Evolutionary conservation across 345 rosid genomes (phyloP), one percentile per base, ranked within the genome.

Genomic region (Hevea brasiliensis): DNA sequence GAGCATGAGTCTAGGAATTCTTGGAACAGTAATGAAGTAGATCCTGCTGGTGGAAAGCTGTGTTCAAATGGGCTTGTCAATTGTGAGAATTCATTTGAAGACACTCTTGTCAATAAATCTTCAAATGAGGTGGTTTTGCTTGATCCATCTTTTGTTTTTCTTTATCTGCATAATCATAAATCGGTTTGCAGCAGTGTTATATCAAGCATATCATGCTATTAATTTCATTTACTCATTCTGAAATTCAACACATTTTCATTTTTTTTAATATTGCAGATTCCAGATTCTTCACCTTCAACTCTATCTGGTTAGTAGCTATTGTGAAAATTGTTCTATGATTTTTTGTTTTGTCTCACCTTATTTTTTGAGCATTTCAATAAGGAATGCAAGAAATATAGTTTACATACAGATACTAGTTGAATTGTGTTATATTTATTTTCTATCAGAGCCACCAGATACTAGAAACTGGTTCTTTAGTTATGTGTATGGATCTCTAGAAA

Each of bases 391-490:
- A 32, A n/a, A n/a, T n/a, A n/a, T n/a, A n/a, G n/a, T n/a, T n/a
- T n/a, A n/a, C n/a, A n/a, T n/a, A n/a, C n/a, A 47, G 11, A 0
- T 47, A 47, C 3, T 47, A 12, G 7, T 60, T 40, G 14, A 65
- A 26, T 26, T 41, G n/a, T 71, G 41, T 54, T 27, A 13, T 12
- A 2, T 66, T 53, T 50, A 15, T 35, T 71, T 71, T 50, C 53
- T 71, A 18, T 42, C 76, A 70, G 82, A 71, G 54, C 76, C 73
- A 14, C 89, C 89, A 61, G 81, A 85, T 65, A 74, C 84, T 24
- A 80, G 77, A 76, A 81, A 75, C 69, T 90, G 90, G 92, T 88
- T 85, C 79, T 73, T 87, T 26, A 82, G 83, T 79, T 86, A 85
- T 76, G 84, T 35, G 65, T 81, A 84, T 53, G 71, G 81, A 65